These are phyloP conservation scores for Amoeboradix gromovi DNA, from an alignment of 371 early-diverging fungal genomes.

Conservation along the genomic window DNA sequence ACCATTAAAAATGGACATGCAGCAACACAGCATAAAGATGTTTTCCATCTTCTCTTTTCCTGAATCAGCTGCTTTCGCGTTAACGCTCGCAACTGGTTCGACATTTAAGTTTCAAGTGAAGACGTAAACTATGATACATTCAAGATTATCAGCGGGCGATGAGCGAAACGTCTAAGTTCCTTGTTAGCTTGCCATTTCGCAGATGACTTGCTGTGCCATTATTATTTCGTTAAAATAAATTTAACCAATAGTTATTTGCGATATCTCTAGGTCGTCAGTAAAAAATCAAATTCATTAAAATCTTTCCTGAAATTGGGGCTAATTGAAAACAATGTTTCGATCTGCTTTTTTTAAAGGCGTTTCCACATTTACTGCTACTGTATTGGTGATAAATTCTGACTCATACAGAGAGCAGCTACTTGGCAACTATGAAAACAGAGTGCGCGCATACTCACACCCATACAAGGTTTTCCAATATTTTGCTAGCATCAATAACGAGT, in stretches of 20 bases:
- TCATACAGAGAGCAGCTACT: background rate
- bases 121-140: too few relatives aligned
- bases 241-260: too few relatives aligned
- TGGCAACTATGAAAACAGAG: conserved; percentile 7
- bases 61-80: background rate
- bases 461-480: conserved; percentile 14
- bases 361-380: background rate
- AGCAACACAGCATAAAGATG: conserved; percentile 26
- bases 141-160: too few relatives aligned
- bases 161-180: too few relatives aligned
- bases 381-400: background rate
- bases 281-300: too few relatives aligned
- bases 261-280: too few relatives aligned
- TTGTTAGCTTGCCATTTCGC: too few relatives aligned
- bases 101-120: background rate
- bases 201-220: too few relatives aligned
- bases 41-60: background rate
- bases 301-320: too few relatives aligned
- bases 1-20: conserved; percentile 27
- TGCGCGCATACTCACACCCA: conserved; percentile 11
- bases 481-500: conserved; percentile 6
- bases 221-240: too few relatives aligned
- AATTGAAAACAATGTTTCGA: too few relatives aligned
- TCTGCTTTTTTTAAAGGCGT: background rate
- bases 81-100: background rate